phyloP scores from a whole-genome alignment of 257 asterid genomes.

The Ballota nigra region DNA sequence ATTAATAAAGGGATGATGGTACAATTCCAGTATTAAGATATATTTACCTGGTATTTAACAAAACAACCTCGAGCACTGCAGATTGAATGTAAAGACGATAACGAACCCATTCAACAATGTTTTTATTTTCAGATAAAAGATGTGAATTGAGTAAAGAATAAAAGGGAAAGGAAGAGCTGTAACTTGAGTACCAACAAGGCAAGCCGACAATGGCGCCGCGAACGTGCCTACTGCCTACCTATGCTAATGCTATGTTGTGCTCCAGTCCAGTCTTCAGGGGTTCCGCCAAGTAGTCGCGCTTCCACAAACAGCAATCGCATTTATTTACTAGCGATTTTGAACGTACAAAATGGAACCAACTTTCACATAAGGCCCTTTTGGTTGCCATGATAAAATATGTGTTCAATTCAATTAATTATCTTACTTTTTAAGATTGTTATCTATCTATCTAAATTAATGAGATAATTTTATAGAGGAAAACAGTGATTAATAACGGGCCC shows the following conservation, averaged over 20 bases:
- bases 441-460: too few relatives aligned
- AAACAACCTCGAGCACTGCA: constrained; percentile 10
- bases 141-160: neutral
- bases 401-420: too few relatives aligned
- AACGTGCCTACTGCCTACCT: neutral
- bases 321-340: neutral
- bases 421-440: too few relatives aligned
- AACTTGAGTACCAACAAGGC: neutral
- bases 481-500: too few relatives aligned
- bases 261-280: neutral
- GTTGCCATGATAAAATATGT: too few relatives aligned
- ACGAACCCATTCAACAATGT: constrained; percentile 13
- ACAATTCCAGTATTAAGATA: neutral
- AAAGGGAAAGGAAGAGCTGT: neutral
- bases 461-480: too few relatives aligned
- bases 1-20: neutral
- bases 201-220: neutral
- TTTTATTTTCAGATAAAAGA: neutral
- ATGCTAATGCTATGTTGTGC: neutral
- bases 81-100: constrained; percentile 24
- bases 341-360: too few relatives aligned
- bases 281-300: neutral
- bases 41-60: constrained; percentile 17
- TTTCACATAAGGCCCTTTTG: too few relatives aligned
- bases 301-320: neutral